Evolutionary conservation across 805 yeast species (phyloP), one percentile per base, ranked within the genome.

Genomic region (Teunomyces cretensis): DNA sequence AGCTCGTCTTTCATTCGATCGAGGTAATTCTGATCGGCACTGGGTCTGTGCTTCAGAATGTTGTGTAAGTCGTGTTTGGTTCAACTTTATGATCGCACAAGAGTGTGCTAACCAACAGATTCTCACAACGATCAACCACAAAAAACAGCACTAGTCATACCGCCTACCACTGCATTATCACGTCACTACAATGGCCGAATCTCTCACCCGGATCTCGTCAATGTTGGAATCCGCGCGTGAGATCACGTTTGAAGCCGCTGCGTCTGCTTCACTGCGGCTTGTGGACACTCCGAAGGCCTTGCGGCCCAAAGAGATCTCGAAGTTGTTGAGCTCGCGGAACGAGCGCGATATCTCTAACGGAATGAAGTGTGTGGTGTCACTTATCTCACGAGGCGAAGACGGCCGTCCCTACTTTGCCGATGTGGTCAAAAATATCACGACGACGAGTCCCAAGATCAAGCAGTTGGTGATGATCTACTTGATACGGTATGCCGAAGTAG

Each of bases 341-440:
- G 89, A 86, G 17, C 71, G 89, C 40, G 78, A 72, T 33, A 61
- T 67, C 12, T 51, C 68, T 38, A 63, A 58, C 42, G 78, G 78
- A 6, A 68, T 72, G 70, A 69, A 65, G 47, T 63, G 70, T 44
- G 73, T 72, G 19, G 60, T 68, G 24, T 62, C 73, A n/a, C 51
- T 68, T 30, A 59, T 72, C 13, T 56, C 75, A 0, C 52, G 67
- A 40, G 76, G 75, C 6, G 75, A 60, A 42, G 75, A 71, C 44
- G 76, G 64, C n/a, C 41, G 59, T 24, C 58, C 58, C 13, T 72
- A 64, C 57, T 92, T 88, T 71, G 89, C 97, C 0, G 91, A 87
- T 56, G 94, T 94, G 4, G 85, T 94, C 45, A 92, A 91, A 64
- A 90, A 90, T 62, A 82, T 91, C 30, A 86, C 88, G 6, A 83